phyloP scores from a whole-genome alignment of 78 protist species.

The Guillardia theta region DNA sequence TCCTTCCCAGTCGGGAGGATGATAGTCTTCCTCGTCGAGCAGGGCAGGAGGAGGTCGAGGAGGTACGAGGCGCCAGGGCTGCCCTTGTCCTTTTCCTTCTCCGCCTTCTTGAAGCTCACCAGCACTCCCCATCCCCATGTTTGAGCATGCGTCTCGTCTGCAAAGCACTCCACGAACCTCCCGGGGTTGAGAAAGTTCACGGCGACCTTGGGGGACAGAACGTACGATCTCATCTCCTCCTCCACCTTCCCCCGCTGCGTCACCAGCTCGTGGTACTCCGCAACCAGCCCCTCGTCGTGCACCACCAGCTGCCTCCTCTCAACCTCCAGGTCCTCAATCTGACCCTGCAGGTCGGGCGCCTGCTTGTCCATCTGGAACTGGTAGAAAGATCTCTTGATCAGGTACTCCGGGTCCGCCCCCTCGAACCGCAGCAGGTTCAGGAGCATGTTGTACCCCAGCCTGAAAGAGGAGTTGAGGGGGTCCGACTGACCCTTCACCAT shows the following conservation, averaged over 20 bases:
- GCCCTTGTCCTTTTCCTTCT: neutral
- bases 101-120: constrained; percentile 24
- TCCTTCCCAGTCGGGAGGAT: neutral
- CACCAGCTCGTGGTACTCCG: neutral
- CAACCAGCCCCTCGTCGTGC: neutral
- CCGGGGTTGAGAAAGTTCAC: constrained; percentile 56
- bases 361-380: constrained; percentile 42
- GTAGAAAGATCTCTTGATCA: constrained; percentile 48
- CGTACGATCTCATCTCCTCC: neutral
- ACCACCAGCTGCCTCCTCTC: neutral
- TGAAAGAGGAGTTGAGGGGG: constrained; percentile 84
- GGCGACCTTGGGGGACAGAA: neutral
- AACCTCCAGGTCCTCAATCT: neutral
- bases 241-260: neutral
- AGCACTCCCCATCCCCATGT: constrained; percentile 88
- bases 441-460: constrained; percentile 70
- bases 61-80: neutral
- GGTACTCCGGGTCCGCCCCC: constrained; percentile 25
- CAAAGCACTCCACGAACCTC: neutral
- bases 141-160: neutral
- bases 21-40: neutral
- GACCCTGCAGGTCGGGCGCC: neutral
- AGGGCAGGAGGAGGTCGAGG: neutral
- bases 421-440: constrained; percentile 4
- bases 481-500: constrained; percentile 82